Evolutionary conservation across 331 rosid species (phyloP).

Genomic region (Quercus tomentella): DNA sequence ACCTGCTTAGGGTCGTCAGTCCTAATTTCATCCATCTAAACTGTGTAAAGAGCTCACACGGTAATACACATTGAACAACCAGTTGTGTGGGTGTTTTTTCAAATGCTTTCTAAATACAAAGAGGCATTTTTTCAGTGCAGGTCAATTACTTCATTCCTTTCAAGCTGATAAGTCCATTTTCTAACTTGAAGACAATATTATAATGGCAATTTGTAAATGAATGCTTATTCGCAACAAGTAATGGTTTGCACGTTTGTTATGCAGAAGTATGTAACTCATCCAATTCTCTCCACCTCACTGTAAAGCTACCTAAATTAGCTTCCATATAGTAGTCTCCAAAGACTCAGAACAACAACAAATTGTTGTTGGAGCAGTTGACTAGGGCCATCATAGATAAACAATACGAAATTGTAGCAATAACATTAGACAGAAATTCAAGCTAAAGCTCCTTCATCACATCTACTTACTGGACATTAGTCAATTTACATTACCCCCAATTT

Average conservation of each 20-base stretch:
- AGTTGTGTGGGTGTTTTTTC: no score
- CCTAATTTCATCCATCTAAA: no score
- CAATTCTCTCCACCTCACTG: no score
- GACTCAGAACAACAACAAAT: background rate
- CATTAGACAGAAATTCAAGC: background rate
- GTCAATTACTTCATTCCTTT: background rate
- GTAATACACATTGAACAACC: no score
- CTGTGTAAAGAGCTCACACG: no score
- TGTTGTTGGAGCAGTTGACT: background rate
- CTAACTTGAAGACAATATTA: background rate
- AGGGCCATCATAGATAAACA: background rate
- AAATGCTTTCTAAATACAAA: background rate
- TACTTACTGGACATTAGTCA: background rate
- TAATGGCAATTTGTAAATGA: no score
- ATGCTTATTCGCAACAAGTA: no score
- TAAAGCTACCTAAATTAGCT: no score
- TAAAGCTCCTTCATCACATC: background rate
- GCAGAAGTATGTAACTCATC: no score
- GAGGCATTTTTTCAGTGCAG: background rate
- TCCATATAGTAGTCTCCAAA: background rate
- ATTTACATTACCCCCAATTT: background rate
- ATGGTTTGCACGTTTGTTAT: no score
- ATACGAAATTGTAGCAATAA: background rate
- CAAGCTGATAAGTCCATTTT: background rate
- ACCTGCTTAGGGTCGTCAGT: no score